Evolutionary conservation across 768 basidiomycete species (phyloP).

Genomic region (Tylopilus intermedius): DNA sequence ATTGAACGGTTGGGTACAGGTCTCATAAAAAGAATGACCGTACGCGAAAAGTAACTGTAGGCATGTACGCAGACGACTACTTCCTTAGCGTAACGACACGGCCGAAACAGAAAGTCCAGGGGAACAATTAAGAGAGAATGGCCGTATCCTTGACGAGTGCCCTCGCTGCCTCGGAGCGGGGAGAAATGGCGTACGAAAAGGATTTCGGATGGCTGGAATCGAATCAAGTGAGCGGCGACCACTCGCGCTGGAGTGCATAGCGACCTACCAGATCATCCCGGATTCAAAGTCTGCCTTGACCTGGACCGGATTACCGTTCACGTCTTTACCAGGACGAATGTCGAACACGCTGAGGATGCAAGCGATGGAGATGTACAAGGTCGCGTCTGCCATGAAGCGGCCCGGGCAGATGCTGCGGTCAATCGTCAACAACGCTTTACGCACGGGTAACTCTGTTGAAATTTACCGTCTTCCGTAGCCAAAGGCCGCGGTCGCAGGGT

Average conservation of each 20-base stretch:
- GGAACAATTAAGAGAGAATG: conserved; percentile 15
- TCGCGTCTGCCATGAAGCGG: conserved; percentile 39
- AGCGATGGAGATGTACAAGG: conserved; percentile 33
- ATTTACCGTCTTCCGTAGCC: conserved; percentile 35
- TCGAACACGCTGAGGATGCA: conserved; percentile 28
- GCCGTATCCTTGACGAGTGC: conserved; percentile 28
- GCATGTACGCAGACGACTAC: not conserved
- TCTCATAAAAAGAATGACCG: conserved; percentile 48
- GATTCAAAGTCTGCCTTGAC: conserved; percentile 25
- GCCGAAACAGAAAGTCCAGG: too few species aligned
- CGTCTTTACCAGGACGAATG: conserved; percentile 20
- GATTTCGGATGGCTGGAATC: conserved; percentile 27
- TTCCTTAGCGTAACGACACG: not conserved
- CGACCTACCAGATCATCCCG: conserved; percentile 29
- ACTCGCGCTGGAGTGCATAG: not conserved
- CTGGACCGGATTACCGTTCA: conserved; percentile 13
- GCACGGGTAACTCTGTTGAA: not conserved
- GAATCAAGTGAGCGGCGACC: conserved; percentile 1
- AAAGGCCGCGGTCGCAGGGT: conserved; percentile 30
- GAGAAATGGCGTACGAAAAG: conserved; percentile 28
- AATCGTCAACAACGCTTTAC: not conserved
- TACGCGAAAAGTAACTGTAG: conserved; percentile 9
- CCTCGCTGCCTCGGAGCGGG: conserved; percentile 27
- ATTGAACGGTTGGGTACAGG: conserved; percentile 72
- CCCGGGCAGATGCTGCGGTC: conserved; percentile 37